Conservation (phyloP, 768 basidiomycete genomes). For the Mycena floridula region DNA sequence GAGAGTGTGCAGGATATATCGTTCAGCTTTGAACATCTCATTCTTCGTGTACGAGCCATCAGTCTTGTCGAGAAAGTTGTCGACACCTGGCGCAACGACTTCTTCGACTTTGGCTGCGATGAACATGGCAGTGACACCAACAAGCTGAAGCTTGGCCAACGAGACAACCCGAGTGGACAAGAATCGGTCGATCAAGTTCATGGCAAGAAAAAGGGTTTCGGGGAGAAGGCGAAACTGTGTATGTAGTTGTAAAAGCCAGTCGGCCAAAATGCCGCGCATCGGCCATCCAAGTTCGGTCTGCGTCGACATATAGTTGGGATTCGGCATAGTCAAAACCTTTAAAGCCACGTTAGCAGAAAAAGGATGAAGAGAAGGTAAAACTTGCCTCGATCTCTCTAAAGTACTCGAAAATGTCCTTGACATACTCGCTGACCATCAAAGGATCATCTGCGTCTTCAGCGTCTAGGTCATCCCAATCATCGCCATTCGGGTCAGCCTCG, state of each 20-base stretch:
- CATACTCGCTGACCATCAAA: conserved; percentile 89
- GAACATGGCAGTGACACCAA: conserved; percentile 84
- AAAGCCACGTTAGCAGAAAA: conserved; percentile 7
- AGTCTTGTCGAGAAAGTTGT: conserved; percentile 73
- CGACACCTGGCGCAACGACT: conserved; percentile 79
- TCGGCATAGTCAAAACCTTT: conserved; percentile 77
- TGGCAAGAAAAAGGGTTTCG: conserved; percentile 86
- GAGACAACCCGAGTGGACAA: conserved; percentile 68
- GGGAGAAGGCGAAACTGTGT: conserved; percentile 78
- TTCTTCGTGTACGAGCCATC: conserved; percentile 71
- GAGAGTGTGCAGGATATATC: conserved; percentile 80
- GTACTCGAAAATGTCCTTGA: conserved; percentile 82
- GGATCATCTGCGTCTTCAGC: conserved; percentile 86
- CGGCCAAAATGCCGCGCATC: conserved; percentile 83
- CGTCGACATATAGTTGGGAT: conserved; percentile 76
- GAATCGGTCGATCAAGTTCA: conserved; percentile 82
- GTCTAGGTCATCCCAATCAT: conserved; percentile 82
- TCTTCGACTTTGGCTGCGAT: conserved; percentile 91
- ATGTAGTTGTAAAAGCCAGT: conserved; percentile 94
- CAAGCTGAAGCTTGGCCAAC: conserved; percentile 82
- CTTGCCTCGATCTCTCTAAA: conserved; percentile 77
- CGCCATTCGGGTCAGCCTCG: conserved; percentile 42
- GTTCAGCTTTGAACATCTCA: conserved; percentile 85
- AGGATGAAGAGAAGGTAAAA: conserved; percentile 1
- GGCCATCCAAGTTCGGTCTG: conserved; percentile 86